Base-by-base conservation (phyloP, 192 early-diverging fungal species). In the Funneliformis mosseae region DNA sequence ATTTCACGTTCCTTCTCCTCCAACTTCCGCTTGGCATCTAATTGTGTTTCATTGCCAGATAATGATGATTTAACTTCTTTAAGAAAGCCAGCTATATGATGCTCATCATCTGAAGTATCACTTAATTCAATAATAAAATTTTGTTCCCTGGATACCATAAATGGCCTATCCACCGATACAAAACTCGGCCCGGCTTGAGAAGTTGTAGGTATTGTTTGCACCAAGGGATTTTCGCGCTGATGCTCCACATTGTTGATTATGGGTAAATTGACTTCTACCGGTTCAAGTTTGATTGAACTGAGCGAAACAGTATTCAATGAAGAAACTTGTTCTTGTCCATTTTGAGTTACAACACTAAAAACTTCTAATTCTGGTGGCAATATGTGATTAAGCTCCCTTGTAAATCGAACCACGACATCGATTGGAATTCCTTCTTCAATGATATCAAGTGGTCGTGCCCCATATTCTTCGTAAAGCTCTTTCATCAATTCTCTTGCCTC, bases 1-100 rank as follows among this genome's bases (percentile, higher is more conserved):
- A 76, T 76, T 62, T 76, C 74, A 18, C 60, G 50, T n/a, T 76
- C 74, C 41, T 76, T 76, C 21, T 59, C 74, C 23, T 76, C 74
- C 48, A 76, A 62, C 9, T 76, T 39, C 3, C 38, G 23, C 9
- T 76, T 76, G 7, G 74, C 48, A 42, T 76, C 59, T 5, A 62
- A 18, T 59, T 62, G 38, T 38, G 28, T 39, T 46, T 41, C 59
- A 33, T 60, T 60, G 14, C 41, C 25, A 59, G 43, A 23, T 21
- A 39, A 14, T n/a, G 70, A 72, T 12, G 70, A 12, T 12, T 55
- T 55, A 21, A 23, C 38, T 72, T 72, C 39, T 12, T 46, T 11
- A 45, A 16, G 38, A 11, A 14, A 16, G 0, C 43, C 43, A 25
- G 23, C 8, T 6, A 39, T 39, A 41, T 9, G 23, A 8, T 62